Evolutionary conservation across 2,329 filamentous ascomycete genomes (phyloP).

Genomic region (Alternaria metachromatica): DNA sequence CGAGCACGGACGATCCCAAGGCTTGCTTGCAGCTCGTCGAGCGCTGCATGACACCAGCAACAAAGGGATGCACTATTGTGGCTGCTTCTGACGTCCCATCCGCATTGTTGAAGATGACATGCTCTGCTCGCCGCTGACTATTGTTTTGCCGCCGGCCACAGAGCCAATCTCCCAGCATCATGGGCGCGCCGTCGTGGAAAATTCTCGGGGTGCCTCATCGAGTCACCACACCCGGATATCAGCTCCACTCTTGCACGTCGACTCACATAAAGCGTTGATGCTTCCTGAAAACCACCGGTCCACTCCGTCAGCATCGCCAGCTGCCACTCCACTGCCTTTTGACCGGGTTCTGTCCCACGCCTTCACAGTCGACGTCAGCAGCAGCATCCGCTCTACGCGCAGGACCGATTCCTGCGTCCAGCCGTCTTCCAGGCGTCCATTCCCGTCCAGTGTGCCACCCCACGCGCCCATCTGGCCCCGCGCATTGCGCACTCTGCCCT

Average conservation of each 20-base stretch:
- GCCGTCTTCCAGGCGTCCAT: slow-evolving; percentile 20
- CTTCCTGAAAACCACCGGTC: slow-evolving; percentile 16
- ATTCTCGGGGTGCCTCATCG: slow-evolving; percentile 32
- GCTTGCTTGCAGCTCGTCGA: slow-evolving; percentile 8
- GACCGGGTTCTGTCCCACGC: slow-evolving; percentile 10
- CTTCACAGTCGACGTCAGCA: slow-evolving; percentile 9
- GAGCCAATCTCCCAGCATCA: slow-evolving; percentile 20
- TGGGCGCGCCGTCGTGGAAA: slow-evolving; percentile 26
- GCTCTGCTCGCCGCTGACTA: slow-evolving; percentile 18
- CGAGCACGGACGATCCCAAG: slow-evolving; percentile 21
- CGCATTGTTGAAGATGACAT: slow-evolving; percentile 8
- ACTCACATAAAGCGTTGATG: slow-evolving; percentile 32
- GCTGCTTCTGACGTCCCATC: slow-evolving; percentile 15
- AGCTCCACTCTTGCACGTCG: slow-evolving; percentile 31
- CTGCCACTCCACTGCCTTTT: slow-evolving; percentile 4
- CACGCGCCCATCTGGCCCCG: slow-evolving; percentile 35
- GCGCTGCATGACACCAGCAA: slow-evolving; percentile 22
- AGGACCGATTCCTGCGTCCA: slow-evolving; percentile 24
- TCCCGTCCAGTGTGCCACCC: slow-evolving; percentile 26
- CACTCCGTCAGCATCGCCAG: slow-evolving; percentile 2
- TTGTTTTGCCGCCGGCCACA: slow-evolving; percentile 23
- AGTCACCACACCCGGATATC: slow-evolving; percentile 37
- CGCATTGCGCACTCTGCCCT: slow-evolving; percentile 29
- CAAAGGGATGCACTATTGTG: slow-evolving; percentile 15
- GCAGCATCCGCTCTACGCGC: slow-evolving; percentile 37